Base-by-base conservation (phyloP, 768 basidiomycete species). In the Saitozyma sp. region DNA sequence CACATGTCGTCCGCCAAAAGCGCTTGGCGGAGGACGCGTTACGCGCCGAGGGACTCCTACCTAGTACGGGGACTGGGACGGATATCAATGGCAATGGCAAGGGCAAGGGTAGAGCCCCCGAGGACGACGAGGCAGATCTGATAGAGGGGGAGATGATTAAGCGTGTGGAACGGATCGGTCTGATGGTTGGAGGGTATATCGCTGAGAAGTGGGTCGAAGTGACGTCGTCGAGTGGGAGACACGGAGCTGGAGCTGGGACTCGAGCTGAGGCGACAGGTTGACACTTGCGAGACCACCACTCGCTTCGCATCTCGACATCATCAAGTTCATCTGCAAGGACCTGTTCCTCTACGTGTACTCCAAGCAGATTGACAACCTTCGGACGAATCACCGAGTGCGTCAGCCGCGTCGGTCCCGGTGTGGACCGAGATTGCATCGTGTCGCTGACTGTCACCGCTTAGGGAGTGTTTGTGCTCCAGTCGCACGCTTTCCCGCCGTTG, bases 291-390 rank as follows among this genome's bases (percentile, higher is more conserved):
- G 88, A 68, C 82, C 86, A 40, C 83, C 90, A 57, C 90, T 95
- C 61, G 79, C 86, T 0, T 89, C 94, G 74, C 89, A 91, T 0
- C 83, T 97, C 8, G 94, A 97, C 64, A 87, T 86, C 9, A 87
- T 97, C 81, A 96, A 97, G 78, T 96, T 96, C 73, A 84, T 97
- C 61, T 97, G 93, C 82, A 97, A 97, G 74, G 93, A 97, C 60
- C 81, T 97, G n/a, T 97, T 93, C 91, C 83, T 86, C 0, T 86
- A 88, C 19, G 89, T 89, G 59, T 96, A 91, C 88, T 90, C 92
- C 56, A 94, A 94, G 75, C 94, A 95, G 76, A 91, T 96, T 1
- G 93, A 96, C 73, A 97, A 97, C 78, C 81, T 97, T 61, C 86
- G 93, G 50, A 97, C 93, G 14, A 97, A 97, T 77, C 94, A 95